A percentile compares a stretch with the other conserved stretches of the same genome.
phyloP scores from a whole-genome alignment of 257 asterid species.

The Solanum acaule region DNA sequence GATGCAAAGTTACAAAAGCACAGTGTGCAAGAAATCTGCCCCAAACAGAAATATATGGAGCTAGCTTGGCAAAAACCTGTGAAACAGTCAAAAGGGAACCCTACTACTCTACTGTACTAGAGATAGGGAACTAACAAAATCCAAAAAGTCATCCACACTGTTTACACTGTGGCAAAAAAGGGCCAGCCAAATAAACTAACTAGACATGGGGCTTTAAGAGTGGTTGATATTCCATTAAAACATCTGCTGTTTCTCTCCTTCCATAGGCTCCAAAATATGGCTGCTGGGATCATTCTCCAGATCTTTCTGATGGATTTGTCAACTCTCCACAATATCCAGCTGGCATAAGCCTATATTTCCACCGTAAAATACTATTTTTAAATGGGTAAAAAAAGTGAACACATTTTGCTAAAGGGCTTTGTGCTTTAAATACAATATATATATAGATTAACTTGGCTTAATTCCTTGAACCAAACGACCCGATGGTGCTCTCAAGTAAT shows the following conservation, averaged over 20 bases:
- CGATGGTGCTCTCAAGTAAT: neutral
- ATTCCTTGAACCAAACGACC: neutral
- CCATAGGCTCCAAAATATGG: neutral
- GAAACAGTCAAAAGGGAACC: neutral
- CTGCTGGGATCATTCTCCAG: neutral
- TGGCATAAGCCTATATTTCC: neutral
- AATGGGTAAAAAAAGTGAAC: neutral
- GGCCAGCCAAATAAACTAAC: neutral
- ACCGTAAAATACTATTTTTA: neutral
- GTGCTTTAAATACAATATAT: neutral
- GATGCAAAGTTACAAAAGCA: neutral
- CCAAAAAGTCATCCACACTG: neutral
- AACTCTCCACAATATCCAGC: neutral
- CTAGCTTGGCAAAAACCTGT: too few relatives aligned
- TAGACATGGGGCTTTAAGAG: neutral
- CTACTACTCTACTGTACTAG: neutral
- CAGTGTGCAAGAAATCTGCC: neutral
- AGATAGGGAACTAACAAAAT: neutral
- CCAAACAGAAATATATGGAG: too few relatives aligned
- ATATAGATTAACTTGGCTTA: neutral
- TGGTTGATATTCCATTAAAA: neutral
- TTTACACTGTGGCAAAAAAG: neutral
- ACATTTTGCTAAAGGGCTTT: neutral
- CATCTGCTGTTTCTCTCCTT: neutral
- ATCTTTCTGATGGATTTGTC: neutral